phyloP scores from a whole-genome alignment of 768 basidiomycete genomes.

The Pulveroboletus frians region DNA sequence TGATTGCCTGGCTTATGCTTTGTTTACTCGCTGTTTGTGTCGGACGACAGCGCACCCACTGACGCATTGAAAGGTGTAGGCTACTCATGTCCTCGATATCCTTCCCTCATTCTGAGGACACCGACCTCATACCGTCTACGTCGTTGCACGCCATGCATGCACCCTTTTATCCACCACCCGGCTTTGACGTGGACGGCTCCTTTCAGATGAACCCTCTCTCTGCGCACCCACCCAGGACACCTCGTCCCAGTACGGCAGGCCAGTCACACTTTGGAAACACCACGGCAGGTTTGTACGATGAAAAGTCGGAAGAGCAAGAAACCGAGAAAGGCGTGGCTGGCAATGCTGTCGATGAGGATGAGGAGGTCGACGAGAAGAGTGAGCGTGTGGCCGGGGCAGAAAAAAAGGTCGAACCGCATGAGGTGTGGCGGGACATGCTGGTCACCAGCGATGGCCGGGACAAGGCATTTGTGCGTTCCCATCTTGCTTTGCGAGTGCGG shows the following conservation, averaged over 20 bases:
- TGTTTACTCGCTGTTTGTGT: slow-evolving; percentile 28
- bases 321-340: slow-evolving; percentile 11
- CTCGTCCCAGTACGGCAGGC: slow-evolving; percentile 35
- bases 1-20: slow-evolving; percentile 2
- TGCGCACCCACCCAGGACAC: slow-evolving; percentile 73
- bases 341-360: slow-evolving; percentile 28
- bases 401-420: slow-evolving; percentile 50
- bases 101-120: slow-evolving; percentile 47
- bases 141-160: slow-evolving; percentile 36
- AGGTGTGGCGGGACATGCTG: slow-evolving; percentile 78
- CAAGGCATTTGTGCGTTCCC: slow-evolving; percentile 69
- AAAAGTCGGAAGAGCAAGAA: slow-evolving; percentile 36
- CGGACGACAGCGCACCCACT: neutral
- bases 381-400: slow-evolving; percentile 41
- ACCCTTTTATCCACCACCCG: slow-evolving; percentile 48
- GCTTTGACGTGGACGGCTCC: slow-evolving; percentile 54
- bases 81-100: slow-evolving; percentile 58
- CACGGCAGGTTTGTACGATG: slow-evolving; percentile 35
- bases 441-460: slow-evolving; percentile 76
- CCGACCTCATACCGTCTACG: slow-evolving; percentile 36
- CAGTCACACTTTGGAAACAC: slow-evolving; percentile 24
- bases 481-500: neutral
- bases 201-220: slow-evolving; percentile 84
- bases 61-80: neutral
- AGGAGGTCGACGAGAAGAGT: slow-evolving; percentile 48